Conservation (phyloP, 805 yeast species). For the Candida wancherniae region DNA sequence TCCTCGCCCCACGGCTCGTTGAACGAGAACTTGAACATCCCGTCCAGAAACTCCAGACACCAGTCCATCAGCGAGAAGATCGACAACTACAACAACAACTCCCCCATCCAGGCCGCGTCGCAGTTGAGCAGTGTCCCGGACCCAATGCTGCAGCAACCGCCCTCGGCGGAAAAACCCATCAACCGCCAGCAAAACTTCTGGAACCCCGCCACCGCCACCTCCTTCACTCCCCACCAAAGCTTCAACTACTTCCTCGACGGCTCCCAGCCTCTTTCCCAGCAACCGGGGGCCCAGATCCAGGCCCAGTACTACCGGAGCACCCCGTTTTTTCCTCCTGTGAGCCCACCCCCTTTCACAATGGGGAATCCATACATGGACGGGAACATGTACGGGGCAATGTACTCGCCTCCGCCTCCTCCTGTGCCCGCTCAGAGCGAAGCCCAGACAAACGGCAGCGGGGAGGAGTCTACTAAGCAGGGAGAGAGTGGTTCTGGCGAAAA, state of each 20-base stretch:
- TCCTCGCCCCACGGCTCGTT: slow-evolving; percentile 38
- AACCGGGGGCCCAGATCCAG: slow-evolving; percentile 17
- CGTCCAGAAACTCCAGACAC: slow-evolving; percentile 35
- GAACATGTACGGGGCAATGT: slow-evolving; percentile 30
- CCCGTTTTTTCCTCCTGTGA: slow-evolving; percentile 30
- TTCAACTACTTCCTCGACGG: slow-evolving; percentile 28
- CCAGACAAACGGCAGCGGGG: slow-evolving; percentile 1
- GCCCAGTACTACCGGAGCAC: slow-evolving; percentile 32
- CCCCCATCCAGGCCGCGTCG: slow-evolving; percentile 43
- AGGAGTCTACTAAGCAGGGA: too few relatives aligned
- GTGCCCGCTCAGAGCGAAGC: slow-evolving; percentile 4
- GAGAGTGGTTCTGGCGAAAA: too few relatives aligned
- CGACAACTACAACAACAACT: slow-evolving; percentile 47
- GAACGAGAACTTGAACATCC: slow-evolving; percentile 40
- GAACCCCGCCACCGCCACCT: slow-evolving; percentile 62
- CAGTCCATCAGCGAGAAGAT: slow-evolving; percentile 60
- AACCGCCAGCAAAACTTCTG: slow-evolving; percentile 41
- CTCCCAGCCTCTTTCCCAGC: slow-evolving; percentile 7
- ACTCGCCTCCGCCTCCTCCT: slow-evolving; percentile 14
- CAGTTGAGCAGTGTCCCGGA: slow-evolving; percentile 30
- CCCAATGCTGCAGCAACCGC: slow-evolving; percentile 12
- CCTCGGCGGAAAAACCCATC: slow-evolving; percentile 7
- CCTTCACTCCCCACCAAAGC: slow-evolving; percentile 46
- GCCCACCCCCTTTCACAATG: slow-evolving; percentile 38
- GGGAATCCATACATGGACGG: slow-evolving; percentile 36